These are phyloP conservation scores for Pisolithus sp. DNA, from an alignment of 768 basidiomycete genomes.

Conservation along the genomic window DNA sequence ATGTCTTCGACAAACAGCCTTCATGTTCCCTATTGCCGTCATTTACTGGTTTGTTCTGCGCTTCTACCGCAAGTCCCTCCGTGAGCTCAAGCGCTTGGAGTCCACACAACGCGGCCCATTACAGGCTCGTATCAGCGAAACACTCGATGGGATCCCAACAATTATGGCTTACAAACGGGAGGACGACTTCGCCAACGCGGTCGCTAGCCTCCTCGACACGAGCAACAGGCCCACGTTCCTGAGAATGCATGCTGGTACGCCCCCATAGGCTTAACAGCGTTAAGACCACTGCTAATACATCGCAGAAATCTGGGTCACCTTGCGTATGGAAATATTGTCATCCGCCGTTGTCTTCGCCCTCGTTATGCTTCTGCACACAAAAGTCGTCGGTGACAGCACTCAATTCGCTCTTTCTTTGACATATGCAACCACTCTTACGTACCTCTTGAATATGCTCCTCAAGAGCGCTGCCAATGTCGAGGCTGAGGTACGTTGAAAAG, in stretches of 20 bases:
- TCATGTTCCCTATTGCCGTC: conserved; percentile 20
- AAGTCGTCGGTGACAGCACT: conserved; percentile 15
- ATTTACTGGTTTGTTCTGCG: conserved; percentile 37
- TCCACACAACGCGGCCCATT: conserved; percentile 41
- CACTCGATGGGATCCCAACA: conserved; percentile 39
- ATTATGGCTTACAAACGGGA: conserved; percentile 42
- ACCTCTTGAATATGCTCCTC: conserved; percentile 24
- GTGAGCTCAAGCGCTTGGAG: conserved; percentile 43
- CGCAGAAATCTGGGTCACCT: conserved; percentile 26
- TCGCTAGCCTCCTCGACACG: conserved; percentile 16
- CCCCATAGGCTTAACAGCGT: neutral
- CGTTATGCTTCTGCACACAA: conserved; percentile 23
- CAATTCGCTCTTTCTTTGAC: conserved; percentile 25
- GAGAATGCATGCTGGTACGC: conserved; percentile 20
- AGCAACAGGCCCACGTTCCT: conserved; percentile 26
- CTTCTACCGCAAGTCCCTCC: conserved; percentile 43
- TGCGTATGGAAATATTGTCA: conserved; percentile 26
- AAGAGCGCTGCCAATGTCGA: conserved; percentile 21
- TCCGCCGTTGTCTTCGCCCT: conserved; percentile 19
- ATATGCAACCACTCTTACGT: conserved; percentile 20
- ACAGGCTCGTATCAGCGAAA: conserved; percentile 48
- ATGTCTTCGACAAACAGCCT: conserved; percentile 8
- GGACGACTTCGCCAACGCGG: conserved; percentile 18
- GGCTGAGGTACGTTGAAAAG: conserved; percentile 15
- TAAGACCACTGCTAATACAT: neutral